Evolutionary conservation across 2,329 filamentous ascomycete species (phyloP).

Genomic region (Botrytis hyacinthi): DNA sequence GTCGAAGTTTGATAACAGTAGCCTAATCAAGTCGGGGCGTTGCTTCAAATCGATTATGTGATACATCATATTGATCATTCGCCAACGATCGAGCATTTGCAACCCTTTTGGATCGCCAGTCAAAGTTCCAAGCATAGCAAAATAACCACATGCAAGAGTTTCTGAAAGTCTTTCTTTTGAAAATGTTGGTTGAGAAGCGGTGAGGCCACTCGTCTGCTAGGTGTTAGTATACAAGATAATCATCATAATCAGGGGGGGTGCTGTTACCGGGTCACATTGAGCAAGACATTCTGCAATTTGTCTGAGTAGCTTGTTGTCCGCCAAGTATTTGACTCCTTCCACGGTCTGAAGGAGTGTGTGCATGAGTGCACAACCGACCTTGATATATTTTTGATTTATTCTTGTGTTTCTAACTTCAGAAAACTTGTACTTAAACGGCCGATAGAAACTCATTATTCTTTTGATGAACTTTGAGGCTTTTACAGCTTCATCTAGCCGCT

Average conservation of each 20-base stretch:
- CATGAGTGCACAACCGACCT: constrained; percentile 84
- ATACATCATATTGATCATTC: constrained; percentile 99
- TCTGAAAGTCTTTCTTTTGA: constrained; percentile 80
- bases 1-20: constrained; percentile 87
- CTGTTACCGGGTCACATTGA: constrained; percentile 78
- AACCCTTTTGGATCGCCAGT: constrained; percentile 81
- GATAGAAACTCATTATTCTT: constrained; percentile 88
- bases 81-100: constrained; percentile 90
- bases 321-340: constrained; percentile 81
- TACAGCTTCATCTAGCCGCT: constrained; percentile 89
- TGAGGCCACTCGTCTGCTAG: constrained; percentile 63
- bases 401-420: constrained; percentile 87
- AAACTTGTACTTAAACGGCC: constrained; percentile 95
- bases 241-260: constrained; percentile 26
- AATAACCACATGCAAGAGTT: constrained; percentile 89
- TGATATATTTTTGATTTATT: constrained; percentile 90
- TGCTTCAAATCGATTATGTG: constrained; percentile 92
- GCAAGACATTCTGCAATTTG: constrained; percentile 95
- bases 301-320: constrained; percentile 87
- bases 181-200: constrained; percentile 85
- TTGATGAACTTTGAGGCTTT: constrained; percentile 96
- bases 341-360: constrained; percentile 80
- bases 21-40: constrained; percentile 85
- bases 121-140: constrained; percentile 84
- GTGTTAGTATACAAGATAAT: constrained; percentile 27